These are phyloP conservation scores for Dalbergia cochinchinensis DNA, from an alignment of 306 rosid species.

Conservation along the genomic window DNA sequence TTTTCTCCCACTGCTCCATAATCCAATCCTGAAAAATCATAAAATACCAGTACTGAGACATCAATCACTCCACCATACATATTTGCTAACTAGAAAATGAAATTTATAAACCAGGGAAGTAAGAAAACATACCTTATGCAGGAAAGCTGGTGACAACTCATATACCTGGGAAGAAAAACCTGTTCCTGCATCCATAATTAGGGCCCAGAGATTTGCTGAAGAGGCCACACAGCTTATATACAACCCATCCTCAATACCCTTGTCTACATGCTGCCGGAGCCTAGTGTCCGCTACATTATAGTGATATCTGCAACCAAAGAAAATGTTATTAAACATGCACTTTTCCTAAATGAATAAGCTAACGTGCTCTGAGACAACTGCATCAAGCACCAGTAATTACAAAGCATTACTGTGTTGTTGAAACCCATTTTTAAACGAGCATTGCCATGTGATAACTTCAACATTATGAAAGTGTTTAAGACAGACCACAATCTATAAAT, in stretches of 20 bases:
- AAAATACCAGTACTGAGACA: conserved; percentile 33
- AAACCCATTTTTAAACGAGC: background rate
- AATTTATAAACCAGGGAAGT: conserved; percentile 32
- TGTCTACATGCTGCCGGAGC: conserved; percentile 88
- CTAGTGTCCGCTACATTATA: conserved; percentile 90
- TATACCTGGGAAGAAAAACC: conserved; percentile 90
- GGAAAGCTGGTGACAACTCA: conserved; percentile 81
- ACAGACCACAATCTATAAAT: background rate
- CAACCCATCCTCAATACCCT: conserved; percentile 94
- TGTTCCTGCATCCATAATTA: conserved; percentile 95
- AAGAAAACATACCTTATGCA: conserved; percentile 74
- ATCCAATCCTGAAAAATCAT: conserved; percentile 84
- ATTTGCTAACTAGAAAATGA: conserved; percentile 27
- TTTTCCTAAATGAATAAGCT: conserved; percentile 17
- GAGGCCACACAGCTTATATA: conserved; percentile 91
- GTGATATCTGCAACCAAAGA: conserved; percentile 73
- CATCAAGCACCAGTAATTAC: background rate
- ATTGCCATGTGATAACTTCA: conserved; percentile 4
- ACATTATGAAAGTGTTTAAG: background rate
- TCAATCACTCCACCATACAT: conserved; percentile 25
- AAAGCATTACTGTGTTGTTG: background rate
- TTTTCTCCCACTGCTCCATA: conserved; percentile 98
- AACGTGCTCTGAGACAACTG: background rate
- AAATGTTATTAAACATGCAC: conserved; percentile 44
- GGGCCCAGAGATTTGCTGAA: conserved; percentile 81